A percentile compares a stretch with the other conserved stretches of the same genome.
phyloP scores from a whole-genome alignment of 805 yeast genomes.

The Saturnispora kantuleensis region DNA sequence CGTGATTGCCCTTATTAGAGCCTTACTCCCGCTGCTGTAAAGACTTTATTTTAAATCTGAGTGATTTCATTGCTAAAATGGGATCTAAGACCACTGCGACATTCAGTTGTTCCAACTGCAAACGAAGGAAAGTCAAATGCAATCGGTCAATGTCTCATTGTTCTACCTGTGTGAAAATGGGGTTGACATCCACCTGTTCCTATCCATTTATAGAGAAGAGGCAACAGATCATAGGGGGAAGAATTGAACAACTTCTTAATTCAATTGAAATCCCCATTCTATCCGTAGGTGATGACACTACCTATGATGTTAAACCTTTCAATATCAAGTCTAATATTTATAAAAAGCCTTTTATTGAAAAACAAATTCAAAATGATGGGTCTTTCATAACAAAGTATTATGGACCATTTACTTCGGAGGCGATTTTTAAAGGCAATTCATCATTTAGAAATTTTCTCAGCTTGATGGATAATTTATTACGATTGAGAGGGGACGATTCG shows the following conservation, averaged over 20 bases:
- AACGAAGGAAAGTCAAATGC: constrained; percentile 2
- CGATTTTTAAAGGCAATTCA: constrained; percentile 2
- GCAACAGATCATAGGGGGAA: too few species aligned
- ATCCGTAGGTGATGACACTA: not conserved
- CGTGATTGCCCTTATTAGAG: too few species aligned
- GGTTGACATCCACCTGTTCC: not conserved
- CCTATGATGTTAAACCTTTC: not conserved
- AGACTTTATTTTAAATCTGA: too few species aligned
- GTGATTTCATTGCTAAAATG: too few species aligned
- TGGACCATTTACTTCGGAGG: not conserved
- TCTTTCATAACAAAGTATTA: not conserved
- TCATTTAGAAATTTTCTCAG: not conserved
- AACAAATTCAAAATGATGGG: not conserved
- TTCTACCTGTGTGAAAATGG: not conserved
- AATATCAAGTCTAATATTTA: not conserved
- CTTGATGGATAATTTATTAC: not conserved
- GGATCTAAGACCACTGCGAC: not conserved
- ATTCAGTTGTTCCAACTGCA: not conserved
- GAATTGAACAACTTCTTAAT: too few species aligned
- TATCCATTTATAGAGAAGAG: not conserved
- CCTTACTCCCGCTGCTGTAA: too few species aligned
- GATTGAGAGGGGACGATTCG: too few species aligned
- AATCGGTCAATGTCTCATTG: not conserved
- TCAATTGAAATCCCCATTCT: not conserved
- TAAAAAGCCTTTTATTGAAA: constrained; percentile 1